Percentiles rank a stretch among this genome's conserved stretches.
phyloP scores from a whole-genome alignment of 176 grass and related monocot species.

The Pontederia crassipes region DNA sequence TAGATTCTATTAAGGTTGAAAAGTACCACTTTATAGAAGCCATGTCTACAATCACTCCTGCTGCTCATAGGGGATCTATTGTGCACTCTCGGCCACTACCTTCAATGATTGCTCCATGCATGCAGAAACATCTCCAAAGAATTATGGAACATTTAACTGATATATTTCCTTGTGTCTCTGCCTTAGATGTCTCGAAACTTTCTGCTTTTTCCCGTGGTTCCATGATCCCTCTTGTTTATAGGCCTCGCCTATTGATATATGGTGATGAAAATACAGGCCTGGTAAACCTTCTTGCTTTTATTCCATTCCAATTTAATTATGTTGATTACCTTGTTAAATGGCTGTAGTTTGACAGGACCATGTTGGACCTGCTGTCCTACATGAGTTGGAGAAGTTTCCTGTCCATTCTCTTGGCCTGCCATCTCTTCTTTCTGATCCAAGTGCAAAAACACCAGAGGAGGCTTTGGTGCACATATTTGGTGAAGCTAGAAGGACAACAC shows the following conservation, averaged over 20 bases:
- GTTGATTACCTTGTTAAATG: constrained; percentile 25
- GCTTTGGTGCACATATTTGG: constrained; percentile 98
- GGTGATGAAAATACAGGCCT: constrained; percentile 75
- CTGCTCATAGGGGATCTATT: constrained; percentile 81
- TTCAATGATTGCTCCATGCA: constrained; percentile 62
- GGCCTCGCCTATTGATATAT: constrained; percentile 83
- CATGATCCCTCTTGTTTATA: constrained; percentile 83
- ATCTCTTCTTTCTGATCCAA: constrained; percentile 96
- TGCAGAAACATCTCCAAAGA: constrained; percentile 75
- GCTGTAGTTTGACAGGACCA: constrained; percentile 74
- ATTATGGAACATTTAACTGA: constrained; percentile 76
- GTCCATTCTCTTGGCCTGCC: constrained; percentile 88
- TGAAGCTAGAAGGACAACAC: constrained; percentile 96
- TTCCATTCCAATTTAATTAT: constrained; percentile 9
- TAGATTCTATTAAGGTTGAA: constrained; percentile 68
- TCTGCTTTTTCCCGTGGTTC: constrained; percentile 65
- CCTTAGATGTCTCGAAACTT: constrained; percentile 52
- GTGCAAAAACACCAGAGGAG: constrained; percentile 99
- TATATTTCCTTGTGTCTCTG: constrained; percentile 70
- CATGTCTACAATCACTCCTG: constrained; percentile 94
- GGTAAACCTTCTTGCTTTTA: constrained; percentile 34
- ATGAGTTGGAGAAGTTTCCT: constrained; percentile 98
- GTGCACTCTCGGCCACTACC: constrained; percentile 90
- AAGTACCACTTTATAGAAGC: constrained; percentile 97
- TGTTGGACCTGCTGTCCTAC: constrained; percentile 94